These are phyloP conservation scores for Pyrus hybrid DNA, from an alignment of 331 rosid species.

Conservation along the genomic window DNA sequence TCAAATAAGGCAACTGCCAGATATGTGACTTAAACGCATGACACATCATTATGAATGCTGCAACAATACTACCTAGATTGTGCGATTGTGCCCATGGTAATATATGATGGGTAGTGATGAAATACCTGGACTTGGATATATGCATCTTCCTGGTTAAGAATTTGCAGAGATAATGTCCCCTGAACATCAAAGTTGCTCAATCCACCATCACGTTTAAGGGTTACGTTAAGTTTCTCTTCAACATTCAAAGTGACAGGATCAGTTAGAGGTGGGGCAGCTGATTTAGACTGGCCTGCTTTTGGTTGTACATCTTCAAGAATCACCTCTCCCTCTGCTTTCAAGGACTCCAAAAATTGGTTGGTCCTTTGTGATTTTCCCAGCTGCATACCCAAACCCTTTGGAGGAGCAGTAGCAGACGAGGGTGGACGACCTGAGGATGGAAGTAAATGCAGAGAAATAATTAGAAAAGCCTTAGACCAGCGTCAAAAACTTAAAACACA, in stretches of 20 bases:
- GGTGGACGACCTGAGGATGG: slow-evolving; percentile 53
- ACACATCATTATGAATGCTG: not conserved
- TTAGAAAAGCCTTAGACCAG: not conserved
- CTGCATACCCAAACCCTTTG: slow-evolving; percentile 86
- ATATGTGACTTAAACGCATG: not conserved
- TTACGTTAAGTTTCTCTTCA: slow-evolving; percentile 86
- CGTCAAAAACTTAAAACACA: not conserved
- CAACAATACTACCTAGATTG: not conserved
- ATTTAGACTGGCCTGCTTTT: slow-evolving; percentile 48
- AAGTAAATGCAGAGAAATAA: not conserved
- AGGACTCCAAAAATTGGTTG: slow-evolving; percentile 81
- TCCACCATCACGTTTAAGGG: slow-evolving; percentile 92
- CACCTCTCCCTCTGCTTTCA: slow-evolving; percentile 96
- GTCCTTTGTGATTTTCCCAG: slow-evolving; percentile 82
- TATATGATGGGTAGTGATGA: not conserved
- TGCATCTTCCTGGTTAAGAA: slow-evolving; percentile 83
- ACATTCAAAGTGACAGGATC: slow-evolving; percentile 89
- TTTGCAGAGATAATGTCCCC: slow-evolving; percentile 84
- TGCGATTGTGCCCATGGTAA: slow-evolving; percentile 1
- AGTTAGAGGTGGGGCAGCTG: slow-evolving; percentile 67
- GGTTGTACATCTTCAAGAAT: slow-evolving; percentile 89
- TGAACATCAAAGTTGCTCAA: slow-evolving; percentile 87
- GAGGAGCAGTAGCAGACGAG: slow-evolving; percentile 88
- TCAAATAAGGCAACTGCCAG: not conserved
- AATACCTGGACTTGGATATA: slow-evolving; percentile 86